phyloP scores from a whole-genome alignment of 2,329 filamentous ascomycete species.

The Neocucurbitaria cava region DNA sequence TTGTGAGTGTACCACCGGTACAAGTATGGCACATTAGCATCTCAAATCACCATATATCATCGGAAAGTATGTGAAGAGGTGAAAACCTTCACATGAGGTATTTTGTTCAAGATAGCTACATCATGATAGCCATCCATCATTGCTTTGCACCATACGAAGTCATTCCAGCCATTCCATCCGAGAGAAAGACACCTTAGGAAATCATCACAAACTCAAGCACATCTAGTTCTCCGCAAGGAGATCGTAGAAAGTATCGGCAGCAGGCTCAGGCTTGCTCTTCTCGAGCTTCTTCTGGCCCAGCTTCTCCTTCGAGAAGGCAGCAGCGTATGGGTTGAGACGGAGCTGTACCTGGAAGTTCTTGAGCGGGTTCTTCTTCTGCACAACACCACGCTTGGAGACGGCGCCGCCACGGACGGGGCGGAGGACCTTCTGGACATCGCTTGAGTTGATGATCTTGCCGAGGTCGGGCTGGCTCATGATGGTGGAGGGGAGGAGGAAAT shows the following conservation, averaged over 20 bases:
- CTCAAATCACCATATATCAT: background rate
- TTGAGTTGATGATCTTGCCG: conserved; percentile 97
- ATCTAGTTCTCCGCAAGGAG: conserved; percentile 57
- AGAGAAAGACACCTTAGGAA: conserved; percentile 35
- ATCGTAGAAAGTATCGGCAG: conserved; percentile 60
- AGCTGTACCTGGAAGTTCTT: conserved; percentile 98
- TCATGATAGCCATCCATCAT: conserved; percentile 35
- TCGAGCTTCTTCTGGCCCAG: conserved; percentile 74
- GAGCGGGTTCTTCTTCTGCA: conserved; percentile 99
- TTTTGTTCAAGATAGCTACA: conserved; percentile 39
- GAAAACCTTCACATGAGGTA: conserved; percentile 30
- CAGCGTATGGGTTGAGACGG: conserved; percentile 97
- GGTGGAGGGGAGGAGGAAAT: conserved; percentile 96
- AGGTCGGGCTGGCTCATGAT: conserved; percentile 94
- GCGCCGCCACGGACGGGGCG: conserved; percentile 88
- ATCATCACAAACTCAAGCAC: conserved; percentile 30
- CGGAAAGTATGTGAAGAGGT: conserved; percentile 15
- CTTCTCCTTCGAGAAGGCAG: conserved; percentile 86
- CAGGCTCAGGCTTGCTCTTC: conserved; percentile 65
- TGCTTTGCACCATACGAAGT: conserved; percentile 17
- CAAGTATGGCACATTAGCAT: background rate
- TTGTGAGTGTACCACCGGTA: background rate
- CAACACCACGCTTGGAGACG: conserved; percentile 84
- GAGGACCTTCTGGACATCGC: conserved; percentile 96
- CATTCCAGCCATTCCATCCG: conserved; percentile 27